A percentile compares a stretch with the other conserved stretches of the same genome.
phyloP scores from a whole-genome alignment of 805 yeast species.

The Monosporozyma siamensis region DNA sequence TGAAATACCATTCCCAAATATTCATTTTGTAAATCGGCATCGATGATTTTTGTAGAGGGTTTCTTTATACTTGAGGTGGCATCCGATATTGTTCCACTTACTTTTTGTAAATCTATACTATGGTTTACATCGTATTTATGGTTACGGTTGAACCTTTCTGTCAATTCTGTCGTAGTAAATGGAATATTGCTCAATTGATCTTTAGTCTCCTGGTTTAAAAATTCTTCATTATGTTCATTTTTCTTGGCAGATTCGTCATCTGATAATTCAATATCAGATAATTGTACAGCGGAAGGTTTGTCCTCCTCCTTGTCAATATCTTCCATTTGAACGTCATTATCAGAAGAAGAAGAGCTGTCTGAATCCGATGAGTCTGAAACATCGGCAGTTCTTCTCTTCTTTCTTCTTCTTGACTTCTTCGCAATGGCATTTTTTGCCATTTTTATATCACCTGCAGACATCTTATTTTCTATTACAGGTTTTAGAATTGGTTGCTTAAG shows the following conservation, averaged over 20 bases:
- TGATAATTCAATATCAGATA: conserved; percentile 30
- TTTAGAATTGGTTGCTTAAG: neutral
- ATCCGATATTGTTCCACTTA: conserved; percentile 23
- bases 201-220: conserved; percentile 14
- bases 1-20: conserved; percentile 48
- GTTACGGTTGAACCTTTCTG: conserved; percentile 14
- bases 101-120: conserved; percentile 24
- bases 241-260: conserved; percentile 9
- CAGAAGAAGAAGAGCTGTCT: conserved; percentile 31
- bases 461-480: too few relatives aligned
- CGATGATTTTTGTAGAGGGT: neutral
- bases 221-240: conserved; percentile 8
- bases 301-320: conserved; percentile 8
- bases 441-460: conserved; percentile 20
- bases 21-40: conserved; percentile 31
- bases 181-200: conserved; percentile 18
- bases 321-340: conserved; percentile 17
- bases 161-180: conserved; percentile 31
- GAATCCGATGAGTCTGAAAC: conserved; percentile 48
- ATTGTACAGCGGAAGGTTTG: conserved; percentile 11
- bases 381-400: conserved; percentile 79
- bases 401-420: conserved; percentile 45
- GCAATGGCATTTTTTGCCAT: conserved; percentile 12
- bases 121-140: conserved; percentile 9
- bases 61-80: conserved; percentile 14